phyloP scores from a whole-genome alignment of 75 land plant genomes.

The Pinus taeda region DNA sequence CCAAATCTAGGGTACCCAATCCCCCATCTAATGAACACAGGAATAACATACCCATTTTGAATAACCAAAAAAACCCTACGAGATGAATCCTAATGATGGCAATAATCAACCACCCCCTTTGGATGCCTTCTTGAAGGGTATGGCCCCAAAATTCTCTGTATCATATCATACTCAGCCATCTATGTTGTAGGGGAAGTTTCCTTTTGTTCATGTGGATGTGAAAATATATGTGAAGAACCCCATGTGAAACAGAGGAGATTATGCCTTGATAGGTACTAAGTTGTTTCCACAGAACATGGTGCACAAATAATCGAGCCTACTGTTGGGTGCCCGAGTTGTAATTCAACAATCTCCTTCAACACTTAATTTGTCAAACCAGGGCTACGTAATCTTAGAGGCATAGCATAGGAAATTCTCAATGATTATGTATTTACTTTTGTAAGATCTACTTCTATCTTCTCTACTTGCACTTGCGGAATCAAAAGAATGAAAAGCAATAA shows the following conservation, averaged over 20 bases:
- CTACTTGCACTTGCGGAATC: too few relatives aligned
- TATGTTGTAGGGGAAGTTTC: constrained; percentile 4
- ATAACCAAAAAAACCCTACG: not conserved
- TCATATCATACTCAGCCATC: not conserved
- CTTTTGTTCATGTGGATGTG: not conserved
- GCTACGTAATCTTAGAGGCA: too few relatives aligned
- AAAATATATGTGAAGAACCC: not conserved
- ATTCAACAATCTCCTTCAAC: too few relatives aligned
- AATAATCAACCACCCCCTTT: not conserved
- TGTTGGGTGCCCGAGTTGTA: too few relatives aligned
- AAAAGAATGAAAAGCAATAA: too few relatives aligned
- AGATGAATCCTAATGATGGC: not conserved
- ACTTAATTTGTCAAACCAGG: too few relatives aligned
- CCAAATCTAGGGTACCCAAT: not conserved
- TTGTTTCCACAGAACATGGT: not conserved
- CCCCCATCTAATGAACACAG: not conserved
- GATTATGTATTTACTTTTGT: too few relatives aligned
- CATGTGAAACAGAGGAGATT: not conserved
- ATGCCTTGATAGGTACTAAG: not conserved
- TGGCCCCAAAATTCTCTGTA: not conserved
- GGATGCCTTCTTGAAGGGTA: not conserved
- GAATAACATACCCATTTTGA: not conserved
- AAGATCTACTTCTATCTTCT: too few relatives aligned
- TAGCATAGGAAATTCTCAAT: too few relatives aligned
- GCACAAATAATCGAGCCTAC: constrained; percentile 3